These are phyloP conservation scores for Raffaelea deltoideospora DNA, from an alignment of 2,329 filamentous ascomycete species.

Conservation along the genomic window DNA sequence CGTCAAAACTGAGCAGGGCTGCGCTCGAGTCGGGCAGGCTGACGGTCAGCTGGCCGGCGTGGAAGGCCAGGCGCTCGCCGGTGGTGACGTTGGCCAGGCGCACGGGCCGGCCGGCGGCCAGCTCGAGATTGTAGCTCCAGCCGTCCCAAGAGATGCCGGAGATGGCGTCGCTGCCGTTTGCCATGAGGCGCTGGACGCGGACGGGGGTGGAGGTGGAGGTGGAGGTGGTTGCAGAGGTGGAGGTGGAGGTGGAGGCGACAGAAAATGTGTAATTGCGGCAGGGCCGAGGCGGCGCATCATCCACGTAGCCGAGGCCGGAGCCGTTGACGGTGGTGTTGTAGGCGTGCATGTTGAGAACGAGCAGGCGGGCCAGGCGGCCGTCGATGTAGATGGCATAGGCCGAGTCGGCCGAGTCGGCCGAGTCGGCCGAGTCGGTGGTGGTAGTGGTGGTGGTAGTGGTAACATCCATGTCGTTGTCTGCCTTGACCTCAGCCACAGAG, in stretches of 20 bases:
- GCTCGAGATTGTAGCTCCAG: constrained; percentile 44
- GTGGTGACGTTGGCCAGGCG: constrained; percentile 37
- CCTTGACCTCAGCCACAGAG: constrained; percentile 30
- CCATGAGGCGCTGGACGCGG: constrained; percentile 28
- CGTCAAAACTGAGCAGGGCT: constrained; percentile 21
- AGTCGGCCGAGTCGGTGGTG: too few species aligned
- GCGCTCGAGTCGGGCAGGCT: constrained; percentile 27
- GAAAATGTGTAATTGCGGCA: constrained; percentile 25
- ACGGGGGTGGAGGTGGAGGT: neutral
- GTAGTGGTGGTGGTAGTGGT: too few species aligned
- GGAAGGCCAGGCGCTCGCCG: constrained; percentile 20
- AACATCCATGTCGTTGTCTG: too few species aligned
- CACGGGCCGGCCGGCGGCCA: constrained; percentile 37
- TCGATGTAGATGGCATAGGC: constrained; percentile 41
- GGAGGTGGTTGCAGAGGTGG: neutral
- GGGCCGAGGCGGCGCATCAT: constrained; percentile 14
- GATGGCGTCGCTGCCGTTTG: constrained; percentile 49
- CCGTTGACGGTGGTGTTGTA: constrained; percentile 43
- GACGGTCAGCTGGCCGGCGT: constrained; percentile 10
- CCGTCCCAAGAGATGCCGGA: constrained; percentile 47
- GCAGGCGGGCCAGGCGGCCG: constrained; percentile 26
- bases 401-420: constrained; percentile 24
- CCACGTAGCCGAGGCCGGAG: constrained; percentile 13
- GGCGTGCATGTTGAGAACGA: constrained; percentile 40
- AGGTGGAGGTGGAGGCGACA: neutral